Evolutionary conservation across 129 eudicot genomes (phyloP), one percentile per base, ranked within the genome.

Genomic region (Artemisia tridentata): DNA sequence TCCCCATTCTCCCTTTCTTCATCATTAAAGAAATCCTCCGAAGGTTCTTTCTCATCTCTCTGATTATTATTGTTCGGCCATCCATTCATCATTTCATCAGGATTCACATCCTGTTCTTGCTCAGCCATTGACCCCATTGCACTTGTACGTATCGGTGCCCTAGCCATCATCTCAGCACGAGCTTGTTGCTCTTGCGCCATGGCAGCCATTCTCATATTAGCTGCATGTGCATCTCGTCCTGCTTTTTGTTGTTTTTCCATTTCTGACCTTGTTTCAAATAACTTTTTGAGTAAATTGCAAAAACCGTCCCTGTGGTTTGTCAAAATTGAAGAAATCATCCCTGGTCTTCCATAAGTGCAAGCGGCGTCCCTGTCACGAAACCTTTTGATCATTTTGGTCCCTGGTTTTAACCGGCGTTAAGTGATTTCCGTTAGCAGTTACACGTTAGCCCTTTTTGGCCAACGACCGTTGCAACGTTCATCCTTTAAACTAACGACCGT

Each of bases 191-290:
- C 79, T 45, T 73, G 82, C 0, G 75, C 82, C 79, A 79, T 72
- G 21, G 74, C 82, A 43, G 74, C 82, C 82, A 79, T 79, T 29
- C 82, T 70, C 73, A 79, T 59, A 31, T 60, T 79, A 21, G 78
- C 78, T 17, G 82, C 82, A 11, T 72, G 82, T 23, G 82, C 82
- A 17, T 79, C 97, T 69, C 84, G 81, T 11, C 91, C 95, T 0
- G 96, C 96, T 71, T 84, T 91, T 69, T 88, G 92, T 66, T 95
- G 88, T 16, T 91, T 88, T 31, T 88, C 92, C 78, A 92, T 72
- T 59, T 92, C 95, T 53, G 89, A 79, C 81, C 88, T 85, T 20
- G 80, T 55, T 57, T 88, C 96, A 13, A 79, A 48, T 56, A 83
- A 53, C n/a, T n/a, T n/a, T n/a, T n/a, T n/a, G n/a, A n/a, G n/a